Conservation (phyloP, 2,329 filamentous ascomycete genomes). For the Colletotrichum abscissum region DNA sequence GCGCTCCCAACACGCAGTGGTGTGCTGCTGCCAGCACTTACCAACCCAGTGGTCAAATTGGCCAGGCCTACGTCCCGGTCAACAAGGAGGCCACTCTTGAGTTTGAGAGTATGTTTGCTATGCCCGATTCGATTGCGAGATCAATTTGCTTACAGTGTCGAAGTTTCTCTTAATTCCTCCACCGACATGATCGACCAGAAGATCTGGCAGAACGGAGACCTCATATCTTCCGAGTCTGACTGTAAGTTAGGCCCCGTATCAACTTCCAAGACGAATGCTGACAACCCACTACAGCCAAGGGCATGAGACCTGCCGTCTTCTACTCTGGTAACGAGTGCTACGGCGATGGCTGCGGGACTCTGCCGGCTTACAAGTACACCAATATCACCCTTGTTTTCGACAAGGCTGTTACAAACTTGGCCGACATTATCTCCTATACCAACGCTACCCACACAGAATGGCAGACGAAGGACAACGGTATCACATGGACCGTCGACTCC, state of each 20-base stretch:
- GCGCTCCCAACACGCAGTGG: conserved; percentile 23
- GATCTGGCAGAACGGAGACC: conserved; percentile 10
- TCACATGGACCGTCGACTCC: conserved; percentile 18
- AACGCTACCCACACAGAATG: conserved; percentile 22
- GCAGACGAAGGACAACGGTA: conserved; percentile 20
- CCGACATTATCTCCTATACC: conserved; percentile 14
- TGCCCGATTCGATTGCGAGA: no score
- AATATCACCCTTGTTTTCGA: conserved; percentile 26
- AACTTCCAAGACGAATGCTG: neutral
- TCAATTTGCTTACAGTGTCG: neutral
- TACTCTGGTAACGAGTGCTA: conserved; percentile 29
- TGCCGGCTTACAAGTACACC: conserved; percentile 13
- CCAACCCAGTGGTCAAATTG: conserved; percentile 17
- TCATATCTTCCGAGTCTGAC: conserved; percentile 15
- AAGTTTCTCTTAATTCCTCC: conserved; percentile 17
- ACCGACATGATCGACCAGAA: conserved; percentile 25
- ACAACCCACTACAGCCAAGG: conserved; percentile 8
- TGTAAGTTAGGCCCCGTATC: neutral
- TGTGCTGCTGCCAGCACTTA: conserved; percentile 20
- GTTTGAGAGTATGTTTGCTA: conserved; percentile 13
- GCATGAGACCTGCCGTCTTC: conserved; percentile 19
- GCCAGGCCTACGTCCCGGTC: conserved; percentile 14
- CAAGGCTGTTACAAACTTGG: conserved; percentile 13
- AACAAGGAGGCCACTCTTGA: conserved; percentile 11
- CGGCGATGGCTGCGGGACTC: conserved; percentile 17